Conservation (phyloP, 75 land plant species). For the Sequoiadendron giganteum region DNA sequence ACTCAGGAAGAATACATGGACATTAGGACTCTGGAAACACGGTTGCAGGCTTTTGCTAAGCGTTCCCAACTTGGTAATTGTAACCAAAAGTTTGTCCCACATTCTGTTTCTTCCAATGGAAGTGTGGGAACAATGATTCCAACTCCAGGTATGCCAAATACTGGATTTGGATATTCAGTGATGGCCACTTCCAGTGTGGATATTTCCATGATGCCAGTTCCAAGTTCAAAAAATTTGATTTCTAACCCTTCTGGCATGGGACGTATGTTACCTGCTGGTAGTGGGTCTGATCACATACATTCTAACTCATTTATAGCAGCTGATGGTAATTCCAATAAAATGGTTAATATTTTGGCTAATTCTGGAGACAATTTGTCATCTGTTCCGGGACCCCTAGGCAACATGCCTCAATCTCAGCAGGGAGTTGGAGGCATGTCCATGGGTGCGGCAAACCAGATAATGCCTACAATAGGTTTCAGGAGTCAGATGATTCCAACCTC, state of each 20-base stretch:
- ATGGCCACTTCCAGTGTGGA: conserved; percentile 39
- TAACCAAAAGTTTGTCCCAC: conserved; percentile 15
- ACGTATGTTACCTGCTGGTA: conserved; percentile 24
- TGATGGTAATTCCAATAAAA: conserved; percentile 30
- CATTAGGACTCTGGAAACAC: conserved; percentile 58
- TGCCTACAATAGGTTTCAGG: conserved; percentile 43
- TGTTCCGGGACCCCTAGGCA: conserved; percentile 26
- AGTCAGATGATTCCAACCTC: conserved; percentile 80
- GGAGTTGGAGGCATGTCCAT: conserved; percentile 26
- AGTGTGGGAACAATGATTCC: conserved; percentile 68
- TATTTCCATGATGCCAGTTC: conserved; percentile 31
- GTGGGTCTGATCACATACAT: conserved; percentile 28
- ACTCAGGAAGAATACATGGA: conserved; percentile 78
- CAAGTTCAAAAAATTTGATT: conserved; percentile 18
- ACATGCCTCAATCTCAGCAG: conserved; percentile 52
- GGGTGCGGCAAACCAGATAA: conserved; percentile 29
- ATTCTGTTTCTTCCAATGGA: conserved; percentile 13
- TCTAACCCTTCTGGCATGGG: conserved; percentile 28
- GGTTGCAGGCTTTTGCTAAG: conserved; percentile 44
- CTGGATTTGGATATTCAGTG: conserved; percentile 25
- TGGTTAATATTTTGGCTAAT: conserved; percentile 10
- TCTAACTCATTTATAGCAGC: conserved; percentile 31
- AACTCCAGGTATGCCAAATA: conserved; percentile 59
- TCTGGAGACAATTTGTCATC: conserved; percentile 1
- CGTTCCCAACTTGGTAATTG: conserved; percentile 28